Evolutionary conservation across 1,139 yeast genomes (phyloP).

Genomic region (Pneumocystis canis): DNA sequence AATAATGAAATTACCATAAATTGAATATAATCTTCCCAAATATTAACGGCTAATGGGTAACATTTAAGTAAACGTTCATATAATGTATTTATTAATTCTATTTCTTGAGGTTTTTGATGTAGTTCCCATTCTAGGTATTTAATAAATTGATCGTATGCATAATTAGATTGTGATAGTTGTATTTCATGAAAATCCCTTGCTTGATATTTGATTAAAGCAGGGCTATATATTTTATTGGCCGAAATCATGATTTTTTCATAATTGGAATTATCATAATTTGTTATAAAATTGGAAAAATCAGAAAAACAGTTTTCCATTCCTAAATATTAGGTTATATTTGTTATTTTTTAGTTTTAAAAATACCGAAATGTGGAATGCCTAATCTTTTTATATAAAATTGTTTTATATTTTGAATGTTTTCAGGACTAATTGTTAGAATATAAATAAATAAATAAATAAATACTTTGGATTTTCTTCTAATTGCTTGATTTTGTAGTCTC

Average conservation of each 20-base stretch:
- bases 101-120: slow-evolving; percentile 12
- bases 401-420: slow-evolving; percentile 17
- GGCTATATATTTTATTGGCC: slow-evolving; percentile 28
- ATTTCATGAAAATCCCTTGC: slow-evolving; percentile 19
- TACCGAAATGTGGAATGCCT: slow-evolving; percentile 30
- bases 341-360: slow-evolving; percentile 32
- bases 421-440: slow-evolving; percentile 8
- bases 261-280: slow-evolving; percentile 20
- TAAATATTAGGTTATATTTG: slow-evolving; percentile 27
- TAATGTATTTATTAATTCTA: slow-evolving; percentile 14
- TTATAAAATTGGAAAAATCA: slow-evolving; percentile 33
- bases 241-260: slow-evolving; percentile 31
- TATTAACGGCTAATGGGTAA: slow-evolving; percentile 16
- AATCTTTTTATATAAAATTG: slow-evolving; percentile 29
- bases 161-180: neutral
- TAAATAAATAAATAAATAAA: slow-evolving; percentile 6
- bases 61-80: slow-evolving; percentile 17
- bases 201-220: slow-evolving; percentile 22
- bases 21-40: slow-evolving; percentile 24
- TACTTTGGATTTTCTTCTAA: neutral
- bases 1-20: slow-evolving; percentile 10
- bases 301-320: slow-evolving; percentile 32
- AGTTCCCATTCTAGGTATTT: slow-evolving; percentile 8
- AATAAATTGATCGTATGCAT: neutral
- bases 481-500: slow-evolving; percentile 10